Conservation (phyloP, 2,329 filamentous ascomycete genomes). For the Coniochaeta sp. region DNA sequence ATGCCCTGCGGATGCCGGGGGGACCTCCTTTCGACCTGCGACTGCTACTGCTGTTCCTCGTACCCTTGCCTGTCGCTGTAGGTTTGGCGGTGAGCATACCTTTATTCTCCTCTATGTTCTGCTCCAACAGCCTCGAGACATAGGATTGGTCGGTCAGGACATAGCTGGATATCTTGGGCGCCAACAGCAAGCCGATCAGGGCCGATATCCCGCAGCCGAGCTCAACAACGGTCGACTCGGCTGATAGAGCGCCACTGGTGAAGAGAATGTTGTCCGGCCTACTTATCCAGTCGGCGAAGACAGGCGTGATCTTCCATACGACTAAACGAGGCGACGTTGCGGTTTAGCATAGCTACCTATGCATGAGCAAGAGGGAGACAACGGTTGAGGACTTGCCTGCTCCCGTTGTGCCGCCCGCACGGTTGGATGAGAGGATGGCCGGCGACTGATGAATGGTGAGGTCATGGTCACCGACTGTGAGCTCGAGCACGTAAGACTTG, state of each 20-base stretch:
- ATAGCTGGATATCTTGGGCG: constrained; percentile 55
- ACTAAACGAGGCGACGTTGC: constrained; percentile 34
- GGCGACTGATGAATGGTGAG: constrained; percentile 79
- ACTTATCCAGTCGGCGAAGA: constrained; percentile 74
- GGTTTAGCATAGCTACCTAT: background rate
- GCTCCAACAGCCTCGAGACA: constrained; percentile 66
- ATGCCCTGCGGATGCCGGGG: background rate
- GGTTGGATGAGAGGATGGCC: constrained; percentile 67
- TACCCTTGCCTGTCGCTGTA: constrained; percentile 5
- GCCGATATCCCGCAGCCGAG: constrained; percentile 85
- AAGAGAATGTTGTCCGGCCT: constrained; percentile 57
- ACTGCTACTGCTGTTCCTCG: constrained; percentile 5
- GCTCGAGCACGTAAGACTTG: constrained; percentile 54
- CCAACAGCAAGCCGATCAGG: constrained; percentile 64
- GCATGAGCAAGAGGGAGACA: background rate
- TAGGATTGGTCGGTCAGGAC: constrained; percentile 86
- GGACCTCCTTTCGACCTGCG: constrained; percentile 9
- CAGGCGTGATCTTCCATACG: constrained; percentile 84
- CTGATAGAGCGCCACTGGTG: constrained; percentile 36
- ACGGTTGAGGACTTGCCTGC: constrained; percentile 31
- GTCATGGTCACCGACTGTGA: constrained; percentile 63
- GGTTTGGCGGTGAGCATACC: constrained; percentile 1
- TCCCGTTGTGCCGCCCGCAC: constrained; percentile 52
- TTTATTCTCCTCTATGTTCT: constrained; percentile 64
- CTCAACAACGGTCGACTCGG: constrained; percentile 61